phyloP scores from a whole-genome alignment of 1,284 basidiomycete genomes.

The Leccinum angustisporum region DNA sequence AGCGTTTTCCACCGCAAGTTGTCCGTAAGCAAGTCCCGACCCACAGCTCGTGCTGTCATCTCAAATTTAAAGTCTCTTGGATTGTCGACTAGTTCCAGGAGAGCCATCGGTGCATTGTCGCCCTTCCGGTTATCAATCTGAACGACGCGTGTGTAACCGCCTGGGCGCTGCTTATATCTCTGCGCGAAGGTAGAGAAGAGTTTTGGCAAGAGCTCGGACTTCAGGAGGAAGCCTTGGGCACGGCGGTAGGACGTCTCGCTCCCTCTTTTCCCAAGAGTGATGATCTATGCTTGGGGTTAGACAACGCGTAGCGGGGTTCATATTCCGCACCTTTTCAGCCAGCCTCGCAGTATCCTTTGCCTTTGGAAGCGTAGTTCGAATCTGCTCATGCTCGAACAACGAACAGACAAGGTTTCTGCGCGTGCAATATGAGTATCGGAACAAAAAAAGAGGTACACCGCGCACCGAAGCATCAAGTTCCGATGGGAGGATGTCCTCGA shows the following conservation, averaged over 20 bases:
- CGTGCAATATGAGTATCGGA: conserved; percentile 6
- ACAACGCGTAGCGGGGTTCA: background rate
- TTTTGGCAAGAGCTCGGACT: conserved; percentile 71
- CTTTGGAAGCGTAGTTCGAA: conserved; percentile 95
- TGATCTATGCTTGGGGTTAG: conserved; percentile 58
- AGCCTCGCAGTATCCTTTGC: conserved; percentile 89
- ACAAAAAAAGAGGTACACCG: background rate
- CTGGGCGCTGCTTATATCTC: conserved; percentile 82
- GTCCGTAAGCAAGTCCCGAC: conserved; percentile 70
- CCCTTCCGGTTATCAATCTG: conserved; percentile 86
- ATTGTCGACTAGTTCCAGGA: conserved; percentile 94
- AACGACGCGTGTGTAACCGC: conserved; percentile 95
- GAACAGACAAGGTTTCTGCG: conserved; percentile 92
- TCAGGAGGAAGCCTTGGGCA: conserved; percentile 76
- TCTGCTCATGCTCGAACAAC: conserved; percentile 92
- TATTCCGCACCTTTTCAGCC: conserved; percentile 80
- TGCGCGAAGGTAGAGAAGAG: conserved; percentile 79
- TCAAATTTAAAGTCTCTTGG: conserved; percentile 87
- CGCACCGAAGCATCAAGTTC: conserved; percentile 83
- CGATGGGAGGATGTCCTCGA: conserved; percentile 85
- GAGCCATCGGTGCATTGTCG: conserved; percentile 92
- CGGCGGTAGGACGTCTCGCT: conserved; percentile 61
- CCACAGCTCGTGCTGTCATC: conserved; percentile 81
- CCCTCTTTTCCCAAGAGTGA: conserved; percentile 85
- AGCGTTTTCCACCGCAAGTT: conserved; percentile 47